Conservation (phyloP, 2,329 filamentous ascomycete genomes). For the Xylaria sp. region DNA sequence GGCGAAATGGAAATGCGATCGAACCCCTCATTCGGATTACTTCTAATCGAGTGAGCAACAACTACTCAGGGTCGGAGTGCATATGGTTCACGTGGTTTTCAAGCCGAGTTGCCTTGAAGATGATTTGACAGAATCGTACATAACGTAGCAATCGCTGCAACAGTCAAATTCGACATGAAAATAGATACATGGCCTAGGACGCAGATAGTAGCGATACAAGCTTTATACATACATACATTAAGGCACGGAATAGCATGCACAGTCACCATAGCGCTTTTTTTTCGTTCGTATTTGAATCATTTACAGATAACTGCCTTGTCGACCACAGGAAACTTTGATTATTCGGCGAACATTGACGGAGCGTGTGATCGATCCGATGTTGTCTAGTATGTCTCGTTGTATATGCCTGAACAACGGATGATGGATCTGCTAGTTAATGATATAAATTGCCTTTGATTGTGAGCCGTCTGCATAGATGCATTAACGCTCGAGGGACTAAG, state of each 20-base stretch:
- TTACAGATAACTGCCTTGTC: background rate
- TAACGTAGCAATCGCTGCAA: background rate
- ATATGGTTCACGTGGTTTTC: background rate
- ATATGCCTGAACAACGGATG: background rate
- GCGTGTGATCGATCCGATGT: background rate
- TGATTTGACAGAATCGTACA: background rate
- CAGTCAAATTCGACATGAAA: background rate
- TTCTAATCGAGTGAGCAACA: background rate
- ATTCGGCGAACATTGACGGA: background rate
- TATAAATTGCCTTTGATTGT: background rate
- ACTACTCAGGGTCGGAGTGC: background rate
- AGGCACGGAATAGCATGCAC: background rate
- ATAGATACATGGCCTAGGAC: background rate
- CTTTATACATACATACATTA: background rate
- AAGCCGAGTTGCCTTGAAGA: background rate
- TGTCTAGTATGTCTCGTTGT: background rate
- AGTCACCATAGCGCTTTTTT: background rate
- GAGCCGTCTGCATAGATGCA: background rate
- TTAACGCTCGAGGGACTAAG: background rate
- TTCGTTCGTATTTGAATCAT: background rate
- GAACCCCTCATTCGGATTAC: background rate
- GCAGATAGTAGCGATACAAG: background rate
- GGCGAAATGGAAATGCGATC: background rate
- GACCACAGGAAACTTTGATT: conserved; percentile 1
- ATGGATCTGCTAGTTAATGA: background rate